phyloP scores from a whole-genome alignment of 148 eudicot genomes.

The Silene uniflora region DNA sequence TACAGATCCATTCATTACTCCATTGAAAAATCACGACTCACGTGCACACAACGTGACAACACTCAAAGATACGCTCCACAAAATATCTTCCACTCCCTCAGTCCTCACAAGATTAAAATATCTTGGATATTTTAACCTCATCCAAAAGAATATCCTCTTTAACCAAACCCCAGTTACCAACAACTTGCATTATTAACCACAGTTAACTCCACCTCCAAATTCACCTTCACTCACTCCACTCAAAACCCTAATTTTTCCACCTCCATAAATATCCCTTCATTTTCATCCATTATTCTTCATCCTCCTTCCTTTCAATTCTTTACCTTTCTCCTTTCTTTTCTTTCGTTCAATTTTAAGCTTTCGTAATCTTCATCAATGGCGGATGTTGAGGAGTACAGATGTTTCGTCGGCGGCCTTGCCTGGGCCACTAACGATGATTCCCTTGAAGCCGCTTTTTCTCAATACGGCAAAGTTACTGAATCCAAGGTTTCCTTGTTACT shows the following conservation, averaged over 20 bases:
- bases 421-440: slow-evolving; percentile 74
- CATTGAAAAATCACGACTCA: neutral
- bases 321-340: slow-evolving; percentile 5
- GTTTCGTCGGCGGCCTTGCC: slow-evolving; percentile 90
- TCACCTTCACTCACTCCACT: neutral
- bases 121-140: too few species aligned
- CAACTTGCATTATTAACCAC: neutral
- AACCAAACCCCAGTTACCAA: slow-evolving; percentile 9
- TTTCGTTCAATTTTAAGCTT: neutral
- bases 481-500: slow-evolving; percentile 55
- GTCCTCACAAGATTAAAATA: too few species aligned
- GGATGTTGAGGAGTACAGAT: slow-evolving; percentile 76
- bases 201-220: too few species aligned
- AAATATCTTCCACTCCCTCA: slow-evolving; percentile 1
- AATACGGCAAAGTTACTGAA: slow-evolving; percentile 56
- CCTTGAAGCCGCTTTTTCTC: slow-evolving; percentile 56
- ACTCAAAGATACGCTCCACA: neutral
- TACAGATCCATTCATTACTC: too few species aligned
- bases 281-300: neutral
- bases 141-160: slow-evolving; percentile 4
- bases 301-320: slow-evolving; percentile 4
- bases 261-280: neutral
- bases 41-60: neutral
- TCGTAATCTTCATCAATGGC: slow-evolving; percentile 32
- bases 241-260: neutral